phyloP scores from a whole-genome alignment of 768 basidiomycete species.

The Myochromella boudieri region DNA sequence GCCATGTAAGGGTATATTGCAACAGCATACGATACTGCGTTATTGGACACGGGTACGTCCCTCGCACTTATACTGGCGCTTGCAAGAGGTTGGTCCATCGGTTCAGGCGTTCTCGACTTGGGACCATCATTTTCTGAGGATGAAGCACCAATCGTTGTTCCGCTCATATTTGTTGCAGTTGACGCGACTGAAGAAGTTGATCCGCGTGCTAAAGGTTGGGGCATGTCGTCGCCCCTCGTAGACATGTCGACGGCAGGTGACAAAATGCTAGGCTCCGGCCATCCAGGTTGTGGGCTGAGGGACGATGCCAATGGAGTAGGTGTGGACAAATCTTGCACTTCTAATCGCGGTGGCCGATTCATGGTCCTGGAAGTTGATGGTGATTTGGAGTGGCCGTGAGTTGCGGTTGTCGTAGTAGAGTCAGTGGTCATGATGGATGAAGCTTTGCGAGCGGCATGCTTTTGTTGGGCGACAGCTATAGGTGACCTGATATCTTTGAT shows the following conservation, averaged over 20 bases:
- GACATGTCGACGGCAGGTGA: slow-evolving; percentile 52
- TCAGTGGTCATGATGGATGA: slow-evolving; percentile 52
- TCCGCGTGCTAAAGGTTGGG: slow-evolving; percentile 34
- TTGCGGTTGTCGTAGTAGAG: slow-evolving; percentile 38
- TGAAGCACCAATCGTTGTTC: slow-evolving; percentile 27
- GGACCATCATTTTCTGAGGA: slow-evolving; percentile 26
- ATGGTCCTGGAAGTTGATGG: slow-evolving; percentile 38
- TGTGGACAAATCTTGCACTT: slow-evolving; percentile 62
- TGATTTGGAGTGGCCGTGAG: slow-evolving; percentile 42
- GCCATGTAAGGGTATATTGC: slow-evolving; percentile 99
- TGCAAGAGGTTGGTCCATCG: slow-evolving; percentile 15
- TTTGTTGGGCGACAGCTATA: slow-evolving; percentile 94
- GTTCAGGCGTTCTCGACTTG: slow-evolving; percentile 19
- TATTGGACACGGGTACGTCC: slow-evolving; percentile 44
- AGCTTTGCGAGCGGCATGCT: slow-evolving; percentile 87
- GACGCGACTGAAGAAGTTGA: slow-evolving; percentile 24
- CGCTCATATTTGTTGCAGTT: slow-evolving; percentile 26
- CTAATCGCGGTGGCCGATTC: slow-evolving; percentile 67
- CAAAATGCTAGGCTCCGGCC: slow-evolving; percentile 66
- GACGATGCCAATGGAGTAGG: slow-evolving; percentile 50
- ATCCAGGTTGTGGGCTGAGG: slow-evolving; percentile 67
- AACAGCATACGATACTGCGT: slow-evolving; percentile 87
- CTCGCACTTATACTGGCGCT: slow-evolving; percentile 25
- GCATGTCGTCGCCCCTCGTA: slow-evolving; percentile 38
- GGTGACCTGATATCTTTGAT: slow-evolving; percentile 97